phyloP scores from a whole-genome alignment of 2,329 filamentous ascomycete genomes.

The Dothistroma pini region DNA sequence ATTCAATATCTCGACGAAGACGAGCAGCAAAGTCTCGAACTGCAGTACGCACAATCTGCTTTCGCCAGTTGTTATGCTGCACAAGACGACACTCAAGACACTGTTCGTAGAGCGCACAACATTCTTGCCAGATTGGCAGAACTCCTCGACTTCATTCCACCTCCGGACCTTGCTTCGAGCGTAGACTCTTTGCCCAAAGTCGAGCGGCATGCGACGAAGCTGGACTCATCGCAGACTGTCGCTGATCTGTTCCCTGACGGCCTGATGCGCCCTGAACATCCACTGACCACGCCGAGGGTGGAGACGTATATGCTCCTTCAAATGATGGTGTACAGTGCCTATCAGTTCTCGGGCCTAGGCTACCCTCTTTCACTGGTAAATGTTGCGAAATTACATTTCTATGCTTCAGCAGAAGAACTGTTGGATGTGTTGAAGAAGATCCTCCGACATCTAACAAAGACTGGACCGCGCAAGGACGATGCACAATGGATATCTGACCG shows the following conservation, averaged over 20 bases:
- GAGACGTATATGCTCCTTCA: conserved; percentile 58
- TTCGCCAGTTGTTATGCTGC: conserved; percentile 66
- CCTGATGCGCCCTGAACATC: conserved; percentile 58
- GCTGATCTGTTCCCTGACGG: conserved; percentile 38
- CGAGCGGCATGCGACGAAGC: conserved; percentile 35
- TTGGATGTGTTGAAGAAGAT: conserved; percentile 56
- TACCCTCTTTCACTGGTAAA: conserved; percentile 41
- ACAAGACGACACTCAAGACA: conserved; percentile 56
- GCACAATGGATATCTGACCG: conserved; percentile 60
- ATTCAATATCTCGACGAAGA: conserved; percentile 58
- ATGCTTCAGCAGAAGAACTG: conserved; percentile 63
- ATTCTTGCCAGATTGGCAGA: conserved; percentile 58
- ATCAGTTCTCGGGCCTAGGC: conserved; percentile 42
- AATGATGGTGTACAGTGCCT: conserved; percentile 54
- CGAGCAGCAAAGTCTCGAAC: conserved; percentile 57
- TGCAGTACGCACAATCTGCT: conserved; percentile 63
- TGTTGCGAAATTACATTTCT: conserved; percentile 58
- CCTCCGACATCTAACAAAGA: conserved; percentile 52
- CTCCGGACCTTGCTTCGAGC: conserved; percentile 45
- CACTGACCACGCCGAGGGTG: conserved; percentile 59
- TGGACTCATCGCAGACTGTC: conserved; percentile 32
- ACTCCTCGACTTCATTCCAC: conserved; percentile 58
- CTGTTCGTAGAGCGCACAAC: conserved; percentile 57
- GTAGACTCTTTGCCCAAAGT: conserved; percentile 44
- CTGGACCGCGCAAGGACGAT: conserved; percentile 52